Percentiles rank a stretch among this genome's conserved stretches.
These are phyloP conservation scores for Stachybotrys chartarum DNA, from an alignment of 2,329 filamentous ascomycete species.

Conservation along the genomic window DNA sequence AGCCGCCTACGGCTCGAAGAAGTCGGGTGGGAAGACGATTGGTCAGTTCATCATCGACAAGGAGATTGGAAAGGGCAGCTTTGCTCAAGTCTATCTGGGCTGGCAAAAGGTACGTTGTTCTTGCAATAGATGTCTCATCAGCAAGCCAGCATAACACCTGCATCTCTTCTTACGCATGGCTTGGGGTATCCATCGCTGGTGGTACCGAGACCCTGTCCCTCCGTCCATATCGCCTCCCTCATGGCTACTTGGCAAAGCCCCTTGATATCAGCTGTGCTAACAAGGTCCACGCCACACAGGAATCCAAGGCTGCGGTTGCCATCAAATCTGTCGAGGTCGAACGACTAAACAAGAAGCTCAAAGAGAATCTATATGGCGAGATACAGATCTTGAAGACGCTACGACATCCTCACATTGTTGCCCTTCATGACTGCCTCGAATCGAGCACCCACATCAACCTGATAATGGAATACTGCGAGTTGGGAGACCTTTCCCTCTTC, in stretches of 20 bases:
- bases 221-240: not conserved
- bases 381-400: constrained; percentile 92
- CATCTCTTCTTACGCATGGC: too few relatives aligned
- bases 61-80: constrained; percentile 96
- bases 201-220: constrained; percentile 2
- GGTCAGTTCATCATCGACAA: constrained; percentile 77
- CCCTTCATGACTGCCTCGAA: constrained; percentile 90
- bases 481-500: constrained; percentile 90
- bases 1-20: constrained; percentile 27
- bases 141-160: too few relatives aligned
- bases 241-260: too few relatives aligned
- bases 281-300: constrained; percentile 38
- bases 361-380: constrained; percentile 91
- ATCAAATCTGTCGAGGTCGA: constrained; percentile 93
- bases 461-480: constrained; percentile 97
- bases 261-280: not conserved
- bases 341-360: constrained; percentile 91
- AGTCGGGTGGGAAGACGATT: constrained; percentile 33
- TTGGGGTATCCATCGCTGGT: too few relatives aligned
- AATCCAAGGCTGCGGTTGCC: constrained; percentile 74
- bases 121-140: not conserved
- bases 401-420: constrained; percentile 93
- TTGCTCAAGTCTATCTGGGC: constrained; percentile 89
- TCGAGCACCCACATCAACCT: constrained; percentile 84
- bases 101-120: constrained; percentile 60